phyloP scores from a whole-genome alignment of 2,329 filamentous ascomycete genomes.

The Talaromyces sp. region DNA sequence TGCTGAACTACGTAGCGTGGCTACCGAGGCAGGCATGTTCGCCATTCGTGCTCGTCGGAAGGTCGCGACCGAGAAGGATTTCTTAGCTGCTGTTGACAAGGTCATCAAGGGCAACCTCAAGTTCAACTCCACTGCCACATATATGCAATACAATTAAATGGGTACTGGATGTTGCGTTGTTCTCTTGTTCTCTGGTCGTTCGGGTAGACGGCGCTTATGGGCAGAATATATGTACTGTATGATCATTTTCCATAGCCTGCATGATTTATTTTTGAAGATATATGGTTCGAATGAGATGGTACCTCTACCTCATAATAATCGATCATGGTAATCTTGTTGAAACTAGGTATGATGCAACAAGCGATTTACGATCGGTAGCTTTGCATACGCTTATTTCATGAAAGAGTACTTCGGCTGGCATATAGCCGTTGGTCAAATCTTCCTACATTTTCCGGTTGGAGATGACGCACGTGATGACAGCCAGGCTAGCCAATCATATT shows the following conservation, averaged over 20 bases:
- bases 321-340: neutral
- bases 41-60: conserved; percentile 91
- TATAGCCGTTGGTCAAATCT: conserved; percentile 19
- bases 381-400: neutral
- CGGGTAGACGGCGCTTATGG: conserved; percentile 27
- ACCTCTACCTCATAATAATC: neutral
- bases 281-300: neutral
- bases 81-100: conserved; percentile 96
- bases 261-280: conserved; percentile 7
- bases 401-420: conserved; percentile 12
- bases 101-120: conserved; percentile 99
- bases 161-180: conserved; percentile 17
- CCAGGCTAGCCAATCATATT: conserved; percentile 28
- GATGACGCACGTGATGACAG: conserved; percentile 30
- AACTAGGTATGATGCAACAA: neutral
- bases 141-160: conserved; percentile 95
- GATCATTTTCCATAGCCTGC: conserved; percentile 16
- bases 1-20: conserved; percentile 92
- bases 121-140: conserved; percentile 97
- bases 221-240: conserved; percentile 34
- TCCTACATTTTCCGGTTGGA: conserved; percentile 26
- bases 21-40: conserved; percentile 98
- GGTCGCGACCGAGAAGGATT: conserved; percentile 98
- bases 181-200: conserved; percentile 22
- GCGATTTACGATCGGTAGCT: neutral